These are phyloP conservation scores for Aspergillus coremiiformis DNA, from an alignment of 495 filamentous ascomycete species.

Conservation along the genomic window DNA sequence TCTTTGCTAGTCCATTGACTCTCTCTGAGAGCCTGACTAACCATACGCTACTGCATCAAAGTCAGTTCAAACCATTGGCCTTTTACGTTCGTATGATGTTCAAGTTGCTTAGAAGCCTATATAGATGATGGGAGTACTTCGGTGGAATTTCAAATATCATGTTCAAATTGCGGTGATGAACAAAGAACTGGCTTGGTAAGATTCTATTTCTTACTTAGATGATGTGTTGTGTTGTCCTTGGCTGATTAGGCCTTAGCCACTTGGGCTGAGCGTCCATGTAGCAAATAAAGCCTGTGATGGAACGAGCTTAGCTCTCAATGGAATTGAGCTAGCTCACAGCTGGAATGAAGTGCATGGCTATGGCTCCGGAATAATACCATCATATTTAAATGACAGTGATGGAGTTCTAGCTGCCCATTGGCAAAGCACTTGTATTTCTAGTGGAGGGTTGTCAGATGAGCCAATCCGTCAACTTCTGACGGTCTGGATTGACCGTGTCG, in stretches of 20 bases:
- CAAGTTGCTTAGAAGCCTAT: neutral
- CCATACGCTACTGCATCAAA: slow-evolving; percentile 2
- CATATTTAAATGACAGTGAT: slow-evolving; percentile 19
- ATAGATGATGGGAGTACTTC: slow-evolving; percentile 14
- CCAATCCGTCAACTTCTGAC: slow-evolving; percentile 40
- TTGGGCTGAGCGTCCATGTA: slow-evolving; percentile 20
- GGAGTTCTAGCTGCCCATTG: slow-evolving; percentile 17
- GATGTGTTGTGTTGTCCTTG: neutral
- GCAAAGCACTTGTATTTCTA: slow-evolving; percentile 38
- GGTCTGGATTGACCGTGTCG: slow-evolving; percentile 34
- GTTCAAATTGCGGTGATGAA: slow-evolving; percentile 9
- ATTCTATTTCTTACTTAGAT: neutral
- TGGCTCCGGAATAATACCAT: slow-evolving; percentile 23
- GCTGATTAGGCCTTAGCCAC: slow-evolving; percentile 14
- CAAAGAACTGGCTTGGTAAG: slow-evolving; percentile 8
- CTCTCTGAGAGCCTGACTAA: neutral
- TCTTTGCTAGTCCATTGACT: neutral
- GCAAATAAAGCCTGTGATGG: slow-evolving; percentile 25
- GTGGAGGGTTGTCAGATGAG: slow-evolving; percentile 19
- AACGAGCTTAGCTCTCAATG: slow-evolving; percentile 30
- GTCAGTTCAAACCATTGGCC: slow-evolving; percentile 6
- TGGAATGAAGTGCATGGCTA: slow-evolving; percentile 28
- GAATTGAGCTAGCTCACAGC: slow-evolving; percentile 22
- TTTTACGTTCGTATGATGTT: neutral
- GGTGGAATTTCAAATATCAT: slow-evolving; percentile 13